phyloP scores from a whole-genome alignment of 768 basidiomycete genomes.

The Suillus luteus region DNA sequence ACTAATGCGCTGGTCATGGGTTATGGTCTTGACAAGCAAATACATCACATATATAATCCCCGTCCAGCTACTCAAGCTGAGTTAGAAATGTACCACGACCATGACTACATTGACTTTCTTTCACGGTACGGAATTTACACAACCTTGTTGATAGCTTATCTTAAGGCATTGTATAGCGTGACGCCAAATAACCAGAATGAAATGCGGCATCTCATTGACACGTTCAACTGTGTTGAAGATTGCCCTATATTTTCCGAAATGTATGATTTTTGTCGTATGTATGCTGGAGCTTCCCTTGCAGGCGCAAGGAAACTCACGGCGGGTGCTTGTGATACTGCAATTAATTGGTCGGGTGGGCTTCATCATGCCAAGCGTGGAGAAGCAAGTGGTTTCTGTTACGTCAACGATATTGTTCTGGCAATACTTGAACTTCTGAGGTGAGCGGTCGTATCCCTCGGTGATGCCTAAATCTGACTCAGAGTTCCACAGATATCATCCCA shows the following conservation, averaged over 20 bases:
- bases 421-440: conserved; percentile 91
- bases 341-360: conserved; percentile 98
- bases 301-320: conserved; percentile 86
- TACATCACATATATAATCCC: conserved; percentile 90
- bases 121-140: conserved; percentile 57
- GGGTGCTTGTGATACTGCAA: conserved; percentile 91
- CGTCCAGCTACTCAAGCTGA: conserved; percentile 87
- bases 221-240: conserved; percentile 95
- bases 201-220: conserved; percentile 78
- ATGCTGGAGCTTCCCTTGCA: conserved; percentile 88
- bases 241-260: conserved; percentile 95
- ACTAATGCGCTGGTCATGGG: conserved; percentile 96
- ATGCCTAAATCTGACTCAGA: background rate
- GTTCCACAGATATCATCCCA: conserved; percentile 75
- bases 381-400: conserved; percentile 97
- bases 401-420: conserved; percentile 95
- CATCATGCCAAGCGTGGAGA: conserved; percentile 98
- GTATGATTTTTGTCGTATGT: conserved; percentile 94
- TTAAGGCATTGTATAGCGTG: conserved; percentile 53
- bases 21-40: conserved; percentile 94
- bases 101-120: conserved; percentile 96
- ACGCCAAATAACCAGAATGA: conserved; percentile 72
- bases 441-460: conserved; percentile 16
- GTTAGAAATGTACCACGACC: conserved; percentile 88
- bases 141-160: conserved; percentile 3